A percentile compares a stretch with the other conserved stretches of the same genome.
Conservation (phyloP, 108 stramenopile species). For the Fistulifera pelliculosa region DNA sequence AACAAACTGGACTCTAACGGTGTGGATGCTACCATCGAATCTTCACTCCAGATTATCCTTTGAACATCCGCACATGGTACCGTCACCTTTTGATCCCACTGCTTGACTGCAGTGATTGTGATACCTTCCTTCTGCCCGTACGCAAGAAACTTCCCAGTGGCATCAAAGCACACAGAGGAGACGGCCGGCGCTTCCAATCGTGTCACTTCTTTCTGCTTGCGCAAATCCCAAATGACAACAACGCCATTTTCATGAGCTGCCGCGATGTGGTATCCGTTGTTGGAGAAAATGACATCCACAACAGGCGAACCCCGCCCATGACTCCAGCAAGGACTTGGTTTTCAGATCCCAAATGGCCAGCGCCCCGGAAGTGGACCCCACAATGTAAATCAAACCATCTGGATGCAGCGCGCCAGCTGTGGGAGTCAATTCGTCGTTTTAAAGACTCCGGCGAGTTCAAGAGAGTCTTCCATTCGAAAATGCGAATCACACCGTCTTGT, state of each 20-base stretch:
- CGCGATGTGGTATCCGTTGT: slow-evolving; percentile 84
- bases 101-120: slow-evolving; percentile 55
- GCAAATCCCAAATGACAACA: slow-evolving; percentile 75
- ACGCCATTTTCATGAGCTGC: slow-evolving; percentile 29
- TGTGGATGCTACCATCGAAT: no score
- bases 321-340: slow-evolving; percentile 42
- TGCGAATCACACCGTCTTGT: slow-evolving; percentile 15
- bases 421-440: slow-evolving; percentile 9
- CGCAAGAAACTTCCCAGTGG: slow-evolving; percentile 59
- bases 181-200: slow-evolving; percentile 7
- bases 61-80: no score
- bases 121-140: slow-evolving; percentile 44
- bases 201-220: slow-evolving; percentile 47
- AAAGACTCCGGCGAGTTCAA: slow-evolving; percentile 11
- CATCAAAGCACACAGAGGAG: slow-evolving; percentile 43
- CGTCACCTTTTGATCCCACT: slow-evolving; percentile 43
- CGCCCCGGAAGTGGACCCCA: slow-evolving; percentile 41
- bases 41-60: no score
- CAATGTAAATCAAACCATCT: slow-evolving; percentile 84
- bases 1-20: no score
- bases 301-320: slow-evolving; percentile 27
- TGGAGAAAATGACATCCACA: slow-evolving; percentile 59
- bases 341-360: slow-evolving; percentile 82
- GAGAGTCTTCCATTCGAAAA: slow-evolving; percentile 21
- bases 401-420: slow-evolving; percentile 75